Evolutionary conservation across 2,329 filamentous ascomycete species (phyloP), one percentile per base, ranked within the genome.

Genomic region (Aureobasidium sp.): DNA sequence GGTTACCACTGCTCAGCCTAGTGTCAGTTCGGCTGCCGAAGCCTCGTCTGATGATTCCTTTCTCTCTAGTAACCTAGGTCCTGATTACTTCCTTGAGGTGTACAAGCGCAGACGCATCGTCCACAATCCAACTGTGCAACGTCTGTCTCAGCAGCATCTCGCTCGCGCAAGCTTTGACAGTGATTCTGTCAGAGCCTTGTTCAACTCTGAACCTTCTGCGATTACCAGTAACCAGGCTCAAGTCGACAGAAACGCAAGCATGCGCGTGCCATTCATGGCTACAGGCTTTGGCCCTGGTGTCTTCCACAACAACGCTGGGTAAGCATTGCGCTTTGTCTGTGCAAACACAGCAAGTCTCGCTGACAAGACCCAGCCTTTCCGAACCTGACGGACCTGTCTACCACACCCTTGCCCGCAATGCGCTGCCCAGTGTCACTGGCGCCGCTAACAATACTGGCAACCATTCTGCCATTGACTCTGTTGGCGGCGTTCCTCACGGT

Each of bases 181-280:
- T 42, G 36, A 60, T 15, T 34, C 46, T 23, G 57, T 60, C 9
- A 60, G 26, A 17, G 57, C 57, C 26, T 51, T 60, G 57, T 60
- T 60, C 57, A 60, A 41, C 15, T 29, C 46, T 23, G 57, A 39
- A 29, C 12, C 56, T 37, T 48, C 56, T 17, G 23, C 17, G 2
- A 27, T n/a, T 29, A 46, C n/a, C 2, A 34, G 39, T 15, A 27
- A 6, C 26, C 53, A 39, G 32, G 10, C 20, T 20, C 41, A 57
- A 12, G 1, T 29, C 41, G 47, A 23, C 39, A n/a, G 15, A 32
- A 56, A 34, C 52, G 17, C 37, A 7, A 56, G 37, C 37, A 44
- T 42, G 52, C 27, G n/a, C 29, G 6, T 26, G 9, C 15, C 29
- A 9, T 44, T n/a, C 20, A 46, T 46, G 53, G 53, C 53, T 13